Evolutionary conservation across 495 filamentous ascomycete species (phyloP), one percentile per base, ranked within the genome.

Genomic region (Daldinia concentrica): DNA sequence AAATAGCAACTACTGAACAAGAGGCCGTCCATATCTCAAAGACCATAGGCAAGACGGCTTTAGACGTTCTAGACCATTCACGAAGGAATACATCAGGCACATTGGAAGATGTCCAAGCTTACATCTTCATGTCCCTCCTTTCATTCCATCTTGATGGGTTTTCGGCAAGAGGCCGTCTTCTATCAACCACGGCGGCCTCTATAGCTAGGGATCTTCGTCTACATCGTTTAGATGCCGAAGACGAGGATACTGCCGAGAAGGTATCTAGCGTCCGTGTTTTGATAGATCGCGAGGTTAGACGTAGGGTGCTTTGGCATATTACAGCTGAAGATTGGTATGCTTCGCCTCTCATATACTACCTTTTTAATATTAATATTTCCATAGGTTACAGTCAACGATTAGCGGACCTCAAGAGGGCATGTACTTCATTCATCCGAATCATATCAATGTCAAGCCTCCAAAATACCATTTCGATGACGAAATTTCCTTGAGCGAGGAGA

Each of bases 361-460:
- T 4, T n/a, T 41, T 17, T 17, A 7, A 17, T 2, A 11, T 11
- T 41, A 17, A 17, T 39, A 5, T 39, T 17, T 37, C 37, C 19
- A 6, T 43, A 63, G 62, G 55, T 36, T 57, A 9, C 56, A 73
- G 3, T 64, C 72, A 37, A 30, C 68, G 14, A 43, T 68, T n/a
- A 64, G 60, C 26, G 84, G 84, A n/a, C 85, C 85, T 1, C 83
- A 86, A 51, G 84, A 86, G 51, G 80, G 80, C 61, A 85, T 78
- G 6, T 87, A 86, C 64, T 71, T 78, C 3, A 79, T 86, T 14
- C 75, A 82, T 34, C 81, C 80, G 2, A 67, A 74, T 12, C 83
- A 86, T 32, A 81, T 87, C 72, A 74, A 80, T 15, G 79, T 84
- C 19, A 74, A 78, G 1, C 66, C 75, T 59, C 84, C 83, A 2